Evolutionary conservation across 2,329 filamentous ascomycete species (phyloP).

Genomic region (Dothideomycetidae sp.): DNA sequence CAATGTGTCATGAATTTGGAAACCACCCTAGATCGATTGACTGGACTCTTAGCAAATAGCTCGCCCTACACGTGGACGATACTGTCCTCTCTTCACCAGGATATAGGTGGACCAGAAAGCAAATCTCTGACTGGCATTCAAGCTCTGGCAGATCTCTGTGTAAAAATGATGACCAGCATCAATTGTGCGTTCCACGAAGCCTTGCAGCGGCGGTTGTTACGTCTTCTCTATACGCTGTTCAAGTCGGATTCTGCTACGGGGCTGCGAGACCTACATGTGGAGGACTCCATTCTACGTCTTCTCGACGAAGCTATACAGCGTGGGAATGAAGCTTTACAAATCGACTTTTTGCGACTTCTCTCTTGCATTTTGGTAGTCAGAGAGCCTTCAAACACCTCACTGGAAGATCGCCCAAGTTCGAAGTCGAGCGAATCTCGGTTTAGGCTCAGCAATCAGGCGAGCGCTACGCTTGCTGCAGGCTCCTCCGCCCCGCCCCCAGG

Average conservation of each 20-base stretch:
- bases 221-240: slow-evolving; percentile 16
- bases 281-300: slow-evolving; percentile 16
- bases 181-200: slow-evolving; percentile 5
- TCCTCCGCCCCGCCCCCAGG: slow-evolving; percentile 42
- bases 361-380: slow-evolving; percentile 9
- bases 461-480: background rate
- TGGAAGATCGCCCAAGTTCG: too few relatives aligned
- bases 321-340: slow-evolving; percentile 15
- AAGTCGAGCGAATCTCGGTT: too few relatives aligned
- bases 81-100: slow-evolving; percentile 7
- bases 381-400: too few relatives aligned
- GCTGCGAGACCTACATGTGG: slow-evolving; percentile 16
- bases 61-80: slow-evolving; percentile 52
- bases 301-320: slow-evolving; percentile 15
- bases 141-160: slow-evolving; percentile 15
- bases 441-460: too few relatives aligned
- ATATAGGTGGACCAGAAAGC: background rate
- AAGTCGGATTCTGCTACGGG: slow-evolving; percentile 11
- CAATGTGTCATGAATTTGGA: slow-evolving; percentile 47
- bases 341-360: slow-evolving; percentile 10
- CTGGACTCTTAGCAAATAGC: slow-evolving; percentile 55
- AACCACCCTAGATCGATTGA: slow-evolving; percentile 60
- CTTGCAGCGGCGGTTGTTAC: slow-evolving; percentile 13
- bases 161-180: slow-evolving; percentile 12
- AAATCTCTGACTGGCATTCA: slow-evolving; percentile 11